phyloP scores from a whole-genome alignment of 2,329 filamentous ascomycete genomes.

The Clarireedia hainanense region DNA sequence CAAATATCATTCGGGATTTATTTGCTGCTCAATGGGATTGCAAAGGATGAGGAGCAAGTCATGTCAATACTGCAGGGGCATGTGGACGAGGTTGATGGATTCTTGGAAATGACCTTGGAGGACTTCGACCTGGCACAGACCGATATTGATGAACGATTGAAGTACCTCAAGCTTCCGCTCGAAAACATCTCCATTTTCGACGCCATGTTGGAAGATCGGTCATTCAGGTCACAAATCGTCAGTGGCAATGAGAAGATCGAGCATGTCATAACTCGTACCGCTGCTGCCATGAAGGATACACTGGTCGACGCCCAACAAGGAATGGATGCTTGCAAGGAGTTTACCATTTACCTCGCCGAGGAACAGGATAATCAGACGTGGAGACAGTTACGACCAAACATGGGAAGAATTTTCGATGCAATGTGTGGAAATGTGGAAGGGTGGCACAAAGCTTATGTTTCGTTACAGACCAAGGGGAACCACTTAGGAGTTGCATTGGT shows the following conservation, averaged over 20 bases:
- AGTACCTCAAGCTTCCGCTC: conserved; percentile 74
- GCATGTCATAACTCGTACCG: conserved; percentile 76
- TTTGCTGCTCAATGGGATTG: conserved; percentile 73
- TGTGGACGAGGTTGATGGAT: conserved; percentile 89
- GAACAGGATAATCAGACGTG: conserved; percentile 56
- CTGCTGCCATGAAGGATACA: conserved; percentile 65
- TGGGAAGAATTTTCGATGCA: conserved; percentile 69
- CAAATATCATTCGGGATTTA: conserved; percentile 94
- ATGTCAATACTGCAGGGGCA: conserved; percentile 83
- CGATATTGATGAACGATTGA: conserved; percentile 74
- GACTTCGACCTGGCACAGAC: conserved; percentile 71
- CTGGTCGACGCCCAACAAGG: conserved; percentile 74
- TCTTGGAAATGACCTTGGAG: conserved; percentile 77
- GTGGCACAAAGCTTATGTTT: conserved; percentile 75
- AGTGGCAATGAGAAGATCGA: conserved; percentile 88
- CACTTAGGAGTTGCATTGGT: conserved; percentile 62
- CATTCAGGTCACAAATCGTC: conserved; percentile 74
- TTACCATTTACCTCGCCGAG: conserved; percentile 65
- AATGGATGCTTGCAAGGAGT: conserved; percentile 64
- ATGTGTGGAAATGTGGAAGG: conserved; percentile 92
- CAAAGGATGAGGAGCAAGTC: conserved; percentile 83
- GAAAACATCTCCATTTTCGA: conserved; percentile 78
- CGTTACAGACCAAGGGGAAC: conserved; percentile 65
- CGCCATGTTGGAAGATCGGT: conserved; percentile 75
- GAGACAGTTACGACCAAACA: conserved; percentile 50